Evolutionary conservation across 2,329 filamentous ascomycete genomes (phyloP), one percentile per base, ranked within the genome.

Genomic region (Atkinsonella texensis): DNA sequence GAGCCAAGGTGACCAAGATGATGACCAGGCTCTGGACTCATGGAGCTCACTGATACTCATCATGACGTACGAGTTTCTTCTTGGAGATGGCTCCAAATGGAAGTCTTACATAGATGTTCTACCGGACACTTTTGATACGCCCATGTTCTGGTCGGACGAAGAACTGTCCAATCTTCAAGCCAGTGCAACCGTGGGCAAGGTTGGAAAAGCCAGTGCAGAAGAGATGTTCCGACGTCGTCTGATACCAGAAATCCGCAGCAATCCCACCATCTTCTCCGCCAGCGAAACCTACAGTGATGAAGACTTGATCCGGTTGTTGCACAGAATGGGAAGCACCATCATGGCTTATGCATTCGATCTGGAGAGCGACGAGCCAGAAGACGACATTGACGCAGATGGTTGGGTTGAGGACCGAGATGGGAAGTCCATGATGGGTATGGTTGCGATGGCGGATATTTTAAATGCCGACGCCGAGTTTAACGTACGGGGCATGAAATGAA

Each of bases 281-380:
- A 59, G 68, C 58, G 56, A 54, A 6, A 57, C 55, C 2, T 62
- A 70, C 7, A 62, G 57, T 12, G 76, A 80, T 28, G 66, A 68
- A 1, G 67, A 75, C 23, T 64, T 81, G 1, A 55, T 79, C 2
- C 55, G 58, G 8, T 62, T 82, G 17, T 85, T 86, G 49, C 89
- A 95, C 64, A 76, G 81, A 9, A 90, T 95, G 83, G 89, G 87
- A 1, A 90, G 85, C 54, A 81, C 85, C 15, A 91, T 95, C 58
- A 94, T 95, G 89, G 85, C 89, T 0, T 95, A 95, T 63, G 89
- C 89, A 0, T 95, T 95, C 63, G 89, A 95, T 58, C 77, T 95
- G 7, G 78, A 80, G 46, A 73, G 72, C 8, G 70, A 74, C 0
- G 77, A 81, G 4, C 73, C 79, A 0, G 65, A 70, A 0, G 76